Base-by-base conservation (phyloP, 257 asterid genomes). In the Petunia secreta region DNA sequence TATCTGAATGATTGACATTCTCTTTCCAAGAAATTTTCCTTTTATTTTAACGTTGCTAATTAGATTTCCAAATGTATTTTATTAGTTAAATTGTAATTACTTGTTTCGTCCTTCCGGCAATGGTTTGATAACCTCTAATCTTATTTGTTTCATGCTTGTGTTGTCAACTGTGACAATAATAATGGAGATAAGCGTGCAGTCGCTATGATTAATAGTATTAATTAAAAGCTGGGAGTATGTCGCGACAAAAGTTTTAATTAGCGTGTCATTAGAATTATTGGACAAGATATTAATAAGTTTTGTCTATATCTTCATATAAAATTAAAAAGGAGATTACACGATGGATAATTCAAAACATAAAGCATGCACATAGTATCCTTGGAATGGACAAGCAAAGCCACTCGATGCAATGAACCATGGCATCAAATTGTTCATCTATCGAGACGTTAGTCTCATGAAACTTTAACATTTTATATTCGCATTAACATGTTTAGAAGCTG, bases 161-260 rank as follows among this genome's bases (percentile, higher is more conserved):
- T 11, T 71, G 62, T 25, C 77, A 71, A 34, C 60, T 73, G 34
- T 73, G 77, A 73, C 34, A 73, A 5, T 6, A 50, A 73, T 73
- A 50, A 73, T 73, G 77, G 57, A 46, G 55, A 67, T n/a, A 15
- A 67, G 55, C 37, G 75, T 43, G 38, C 39, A 59, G 8, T 2
- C 34, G 34, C 16, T 11, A 6, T 66, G 43, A 40, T 25, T 40
- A 41, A 25, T 6, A 15, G 14, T 41, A 0, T 34, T 0, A 7
- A 25, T 25, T 25, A 25, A 25, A 25, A 25, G 25, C 0, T 25
- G 25, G 25, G 25, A 25, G 25, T 25, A 25, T 25, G 25, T 25
- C 25, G 25, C 25, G 25, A 25, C 25, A 25, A 25, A 25, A 25
- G 25, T 25, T 25, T 25, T 25, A 25, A 25, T 25, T 25, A 0